A percentile compares a stretch with the other conserved stretches of the same genome.
phyloP scores from a whole-genome alignment of 306 rosid species.

The Vicia sativa region DNA sequence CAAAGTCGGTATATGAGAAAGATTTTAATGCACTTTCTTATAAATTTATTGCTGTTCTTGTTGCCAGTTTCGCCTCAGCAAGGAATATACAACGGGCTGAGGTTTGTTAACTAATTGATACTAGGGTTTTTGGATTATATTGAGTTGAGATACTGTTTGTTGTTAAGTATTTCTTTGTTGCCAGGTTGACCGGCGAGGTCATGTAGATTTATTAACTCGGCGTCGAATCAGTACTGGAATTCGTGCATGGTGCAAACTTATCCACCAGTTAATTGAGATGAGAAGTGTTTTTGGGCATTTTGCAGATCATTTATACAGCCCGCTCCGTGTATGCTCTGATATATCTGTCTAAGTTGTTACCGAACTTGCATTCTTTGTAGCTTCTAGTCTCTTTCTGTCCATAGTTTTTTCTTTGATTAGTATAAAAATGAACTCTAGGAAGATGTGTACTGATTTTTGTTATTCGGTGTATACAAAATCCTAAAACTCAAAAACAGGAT shows the following conservation, averaged over 20 bases:
- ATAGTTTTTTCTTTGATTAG: slow-evolving; percentile 25
- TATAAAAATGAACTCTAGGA: slow-evolving; percentile 3
- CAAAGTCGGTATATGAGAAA: slow-evolving; percentile 89
- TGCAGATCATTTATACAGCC: slow-evolving; percentile 70
- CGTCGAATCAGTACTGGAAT: slow-evolving; percentile 70
- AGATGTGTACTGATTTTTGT: slow-evolving; percentile 11
- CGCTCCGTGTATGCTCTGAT: slow-evolving; percentile 69
- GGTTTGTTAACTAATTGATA: slow-evolving; percentile 54
- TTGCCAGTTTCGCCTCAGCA: slow-evolving; percentile 94
- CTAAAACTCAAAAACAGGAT: not conserved
- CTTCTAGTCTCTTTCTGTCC: slow-evolving; percentile 34
- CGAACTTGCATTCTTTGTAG: slow-evolving; percentile 35
- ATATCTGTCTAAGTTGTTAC: slow-evolving; percentile 25
- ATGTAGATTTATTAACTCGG: slow-evolving; percentile 59
- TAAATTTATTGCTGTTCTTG: slow-evolving; percentile 91
- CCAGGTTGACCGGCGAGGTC: slow-evolving; percentile 92
- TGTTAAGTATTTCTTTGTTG: slow-evolving; percentile 40
- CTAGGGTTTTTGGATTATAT: slow-evolving; percentile 33
- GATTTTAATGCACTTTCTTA: slow-evolving; percentile 91
- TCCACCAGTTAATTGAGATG: slow-evolving; percentile 84
- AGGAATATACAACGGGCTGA: slow-evolving; percentile 96
- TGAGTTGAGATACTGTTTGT: slow-evolving; percentile 40
- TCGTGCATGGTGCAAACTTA: slow-evolving; percentile 90
- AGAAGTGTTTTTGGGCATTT: slow-evolving; percentile 85
- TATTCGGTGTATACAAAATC: slow-evolving; percentile 11